phyloP scores from a whole-genome alignment of 805 yeast species.

The Torulaspora indica region DNA sequence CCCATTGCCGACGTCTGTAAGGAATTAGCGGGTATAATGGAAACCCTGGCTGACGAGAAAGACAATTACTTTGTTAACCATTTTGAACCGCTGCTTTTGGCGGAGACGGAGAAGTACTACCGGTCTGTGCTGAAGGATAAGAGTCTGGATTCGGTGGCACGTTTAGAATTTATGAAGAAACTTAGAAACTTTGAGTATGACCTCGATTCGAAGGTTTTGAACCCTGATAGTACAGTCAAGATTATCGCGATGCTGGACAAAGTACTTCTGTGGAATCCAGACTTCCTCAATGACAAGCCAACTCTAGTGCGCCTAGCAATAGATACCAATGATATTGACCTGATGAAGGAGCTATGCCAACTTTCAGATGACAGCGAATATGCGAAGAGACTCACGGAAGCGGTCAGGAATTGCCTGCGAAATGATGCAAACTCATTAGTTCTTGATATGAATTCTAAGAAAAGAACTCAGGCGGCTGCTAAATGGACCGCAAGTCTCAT shows the following conservation, averaged over 20 bases:
- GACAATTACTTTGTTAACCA: conserved; percentile 59
- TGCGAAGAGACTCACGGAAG: conserved; percentile 13
- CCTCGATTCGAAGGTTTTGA: conserved; percentile 20
- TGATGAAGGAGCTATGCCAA: conserved; percentile 18
- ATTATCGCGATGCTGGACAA: conserved; percentile 20
- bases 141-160: conserved; percentile 47
- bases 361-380: conserved; percentile 18
- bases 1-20: conserved; percentile 45
- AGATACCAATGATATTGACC: conserved; percentile 7
- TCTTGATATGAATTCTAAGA: conserved; percentile 28
- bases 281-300: conserved; percentile 12
- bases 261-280: conserved; percentile 22
- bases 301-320: conserved; percentile 14
- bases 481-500: conserved; percentile 63
- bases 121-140: conserved; percentile 43
- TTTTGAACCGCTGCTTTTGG: conserved; percentile 63
- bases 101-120: conserved; percentile 54
- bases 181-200: conserved; percentile 60
- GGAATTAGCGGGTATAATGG: conserved; percentile 65
- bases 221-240: conserved; percentile 25
- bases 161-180: conserved; percentile 47
- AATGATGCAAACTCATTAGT: conserved; percentile 16
- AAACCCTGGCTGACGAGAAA: conserved; percentile 49
- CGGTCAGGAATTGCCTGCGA: conserved; percentile 17
- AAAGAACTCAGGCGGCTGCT: conserved; percentile 48